phyloP scores from a whole-genome alignment of 2,329 filamentous ascomycete species.

The Cytospora chrysosperma region DNA sequence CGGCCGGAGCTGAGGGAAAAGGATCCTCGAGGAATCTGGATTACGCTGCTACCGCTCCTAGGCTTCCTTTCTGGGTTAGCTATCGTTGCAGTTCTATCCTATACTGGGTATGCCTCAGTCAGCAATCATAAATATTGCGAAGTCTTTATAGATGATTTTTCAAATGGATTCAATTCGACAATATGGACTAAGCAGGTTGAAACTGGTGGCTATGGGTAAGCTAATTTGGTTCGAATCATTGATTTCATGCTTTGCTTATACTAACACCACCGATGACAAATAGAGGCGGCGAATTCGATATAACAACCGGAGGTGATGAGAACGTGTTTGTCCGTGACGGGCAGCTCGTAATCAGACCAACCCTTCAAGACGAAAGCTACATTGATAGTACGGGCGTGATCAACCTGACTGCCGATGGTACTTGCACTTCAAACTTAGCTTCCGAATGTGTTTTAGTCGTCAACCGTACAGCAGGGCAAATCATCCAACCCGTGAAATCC shows the following conservation, averaged over 20 bases:
- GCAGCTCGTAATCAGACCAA: conserved; percentile 22
- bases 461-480: conserved; percentile 6
- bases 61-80: conserved; percentile 11
- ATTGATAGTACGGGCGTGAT: conserved; percentile 26
- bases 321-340: conserved; percentile 23
- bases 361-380: conserved; percentile 14
- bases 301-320: conserved; percentile 18
- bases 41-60: conserved; percentile 17
- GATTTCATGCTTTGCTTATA: background rate
- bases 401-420: conserved; percentile 35
- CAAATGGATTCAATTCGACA: conserved; percentile 20
- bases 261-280: background rate
- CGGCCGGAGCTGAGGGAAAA: conserved; percentile 19
- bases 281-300: conserved; percentile 4
- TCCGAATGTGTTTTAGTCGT: conserved; percentile 3
- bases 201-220: conserved; percentile 21
- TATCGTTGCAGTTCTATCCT: conserved; percentile 6
- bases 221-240: background rate
- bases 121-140: conserved; percentile 15
- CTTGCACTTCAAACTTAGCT: conserved; percentile 9
- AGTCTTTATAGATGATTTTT: conserved; percentile 24
- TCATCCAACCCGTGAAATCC: conserved; percentile 21
- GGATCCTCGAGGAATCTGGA: conserved; percentile 17
- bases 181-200: conserved; percentile 22
- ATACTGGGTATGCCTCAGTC: conserved; percentile 5